These are phyloP conservation scores for Helianthus tuberosus DNA, from an alignment of 129 eudicot species.

Conservation along the genomic window DNA sequence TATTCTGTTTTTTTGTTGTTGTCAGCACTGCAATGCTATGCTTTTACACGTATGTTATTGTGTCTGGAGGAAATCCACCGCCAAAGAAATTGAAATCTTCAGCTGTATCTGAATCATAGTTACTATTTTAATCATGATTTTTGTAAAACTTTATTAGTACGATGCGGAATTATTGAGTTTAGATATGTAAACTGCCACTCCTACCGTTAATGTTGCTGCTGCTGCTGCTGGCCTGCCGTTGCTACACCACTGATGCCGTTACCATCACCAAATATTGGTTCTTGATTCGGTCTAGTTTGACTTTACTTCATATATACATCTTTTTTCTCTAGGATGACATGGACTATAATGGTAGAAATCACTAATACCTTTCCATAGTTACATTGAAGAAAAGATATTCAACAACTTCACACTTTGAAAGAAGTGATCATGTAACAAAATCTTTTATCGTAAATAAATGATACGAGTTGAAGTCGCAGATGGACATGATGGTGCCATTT, in stretches of 20 bases:
- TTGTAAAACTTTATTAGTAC: neutral
- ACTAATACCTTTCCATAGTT: no score
- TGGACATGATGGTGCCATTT: no score
- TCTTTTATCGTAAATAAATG: no score
- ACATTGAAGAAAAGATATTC: no score
- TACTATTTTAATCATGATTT: constrained; percentile 6
- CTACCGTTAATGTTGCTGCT: neutral
- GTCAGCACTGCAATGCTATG: constrained; percentile 74
- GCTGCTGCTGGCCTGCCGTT: neutral
- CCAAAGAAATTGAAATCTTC: constrained; percentile 72
- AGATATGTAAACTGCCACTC: neutral
- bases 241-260: neutral
- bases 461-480: no score
- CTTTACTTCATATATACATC: no score
- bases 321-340: no score
- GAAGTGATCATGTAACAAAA: no score
- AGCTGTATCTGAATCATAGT: constrained; percentile 39
- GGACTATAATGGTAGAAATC: no score
- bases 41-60: constrained; percentile 77
- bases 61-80: constrained; percentile 95
- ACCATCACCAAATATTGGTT: neutral
- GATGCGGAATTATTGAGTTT: neutral
- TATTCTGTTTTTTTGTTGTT: neutral
- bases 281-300: neutral
- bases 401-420: no score